phyloP scores from a whole-genome alignment of 768 basidiomycete species.

The Clavulina sp. region DNA sequence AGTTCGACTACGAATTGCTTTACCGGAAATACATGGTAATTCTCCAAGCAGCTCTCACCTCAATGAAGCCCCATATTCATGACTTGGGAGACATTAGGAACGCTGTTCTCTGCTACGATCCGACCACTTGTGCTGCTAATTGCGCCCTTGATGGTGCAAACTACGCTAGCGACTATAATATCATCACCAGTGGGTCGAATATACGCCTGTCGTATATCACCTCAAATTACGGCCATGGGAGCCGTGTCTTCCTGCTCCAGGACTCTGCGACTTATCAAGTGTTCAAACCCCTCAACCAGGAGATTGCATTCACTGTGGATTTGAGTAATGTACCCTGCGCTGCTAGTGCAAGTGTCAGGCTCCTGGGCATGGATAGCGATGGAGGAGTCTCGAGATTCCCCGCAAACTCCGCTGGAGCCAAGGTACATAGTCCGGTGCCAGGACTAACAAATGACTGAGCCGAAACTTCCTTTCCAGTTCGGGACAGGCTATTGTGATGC shows the following conservation, averaged over 20 bases:
- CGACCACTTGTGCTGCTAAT: conserved; percentile 1
- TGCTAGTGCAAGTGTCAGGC: conserved; percentile 42
- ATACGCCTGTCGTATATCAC: conserved; percentile 35
- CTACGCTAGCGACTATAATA: conserved; percentile 35
- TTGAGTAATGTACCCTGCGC: conserved; percentile 38
- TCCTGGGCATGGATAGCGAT: conserved; percentile 39
- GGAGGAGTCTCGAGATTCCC: conserved; percentile 32
- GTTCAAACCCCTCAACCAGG: conserved; percentile 36
- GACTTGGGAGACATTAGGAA: too few relatives aligned
- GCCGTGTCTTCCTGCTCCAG: conserved; percentile 29
- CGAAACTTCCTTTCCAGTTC: too few relatives aligned
- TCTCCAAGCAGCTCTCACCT: too few relatives aligned
- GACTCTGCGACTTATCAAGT: conserved; percentile 24
- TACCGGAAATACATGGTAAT: conserved; percentile 8
- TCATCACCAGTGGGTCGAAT: conserved; percentile 29
- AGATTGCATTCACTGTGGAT: conserved; percentile 45
- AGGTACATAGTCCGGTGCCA: too few relatives aligned
- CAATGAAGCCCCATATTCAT: too few relatives aligned
- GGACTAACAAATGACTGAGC: too few relatives aligned
- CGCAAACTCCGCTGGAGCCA: conserved; percentile 36
- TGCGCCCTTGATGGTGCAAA: conserved; percentile 19
- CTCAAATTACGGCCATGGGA: conserved; percentile 10
- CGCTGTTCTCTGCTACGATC: neutral
- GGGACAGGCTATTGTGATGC: conserved; percentile 51
- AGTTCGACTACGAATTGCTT: conserved; percentile 4